A percentile compares a stretch with the other conserved stretches of the same genome.
Conservation (phyloP, 1,284 basidiomycete genomes). For the Trichosporon asahii region DNA sequence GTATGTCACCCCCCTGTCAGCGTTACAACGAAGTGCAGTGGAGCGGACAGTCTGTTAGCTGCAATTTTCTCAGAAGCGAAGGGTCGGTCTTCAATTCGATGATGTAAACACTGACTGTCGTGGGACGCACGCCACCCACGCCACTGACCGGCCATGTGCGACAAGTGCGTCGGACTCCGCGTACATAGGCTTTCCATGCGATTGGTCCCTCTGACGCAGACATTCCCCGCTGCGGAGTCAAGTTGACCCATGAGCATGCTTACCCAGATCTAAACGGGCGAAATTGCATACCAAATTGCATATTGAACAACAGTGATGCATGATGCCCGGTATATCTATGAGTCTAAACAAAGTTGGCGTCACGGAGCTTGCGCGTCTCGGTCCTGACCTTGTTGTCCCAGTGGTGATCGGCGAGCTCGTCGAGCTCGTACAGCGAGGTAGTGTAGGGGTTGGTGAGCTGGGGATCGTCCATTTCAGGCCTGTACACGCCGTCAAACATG, state of each 20-base stretch:
- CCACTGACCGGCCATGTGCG: neutral
- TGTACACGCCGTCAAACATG: constrained; percentile 73
- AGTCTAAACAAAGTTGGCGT: constrained; percentile 32
- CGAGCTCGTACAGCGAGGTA: constrained; percentile 52
- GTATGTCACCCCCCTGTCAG: neutral
- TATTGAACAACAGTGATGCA: constrained; percentile 1
- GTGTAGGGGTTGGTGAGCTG: constrained; percentile 59
- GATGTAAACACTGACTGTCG: neutral
- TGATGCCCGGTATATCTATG: neutral
- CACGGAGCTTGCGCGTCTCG: constrained; percentile 46
- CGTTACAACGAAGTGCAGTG: neutral
- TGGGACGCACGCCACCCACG: constrained; percentile 6
- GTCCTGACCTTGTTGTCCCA: constrained; percentile 48
- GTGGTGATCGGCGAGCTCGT: constrained; percentile 43
- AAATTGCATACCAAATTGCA: too few species aligned
- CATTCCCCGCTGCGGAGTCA: neutral
- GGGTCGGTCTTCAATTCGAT: neutral
- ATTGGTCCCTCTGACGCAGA: neutral
- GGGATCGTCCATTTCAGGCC: constrained; percentile 78
- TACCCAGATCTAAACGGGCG: too few species aligned
- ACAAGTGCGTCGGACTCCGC: neutral
- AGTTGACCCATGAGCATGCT: neutral
- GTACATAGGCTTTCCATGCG: neutral
- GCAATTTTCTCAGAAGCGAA: neutral
- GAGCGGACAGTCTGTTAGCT: neutral